Percentiles rank a stretch among this genome's conserved stretches.
These are phyloP conservation scores for Achlya hypogyna DNA, from an alignment of 352 stramenopile genomes.

Conservation along the genomic window DNA sequence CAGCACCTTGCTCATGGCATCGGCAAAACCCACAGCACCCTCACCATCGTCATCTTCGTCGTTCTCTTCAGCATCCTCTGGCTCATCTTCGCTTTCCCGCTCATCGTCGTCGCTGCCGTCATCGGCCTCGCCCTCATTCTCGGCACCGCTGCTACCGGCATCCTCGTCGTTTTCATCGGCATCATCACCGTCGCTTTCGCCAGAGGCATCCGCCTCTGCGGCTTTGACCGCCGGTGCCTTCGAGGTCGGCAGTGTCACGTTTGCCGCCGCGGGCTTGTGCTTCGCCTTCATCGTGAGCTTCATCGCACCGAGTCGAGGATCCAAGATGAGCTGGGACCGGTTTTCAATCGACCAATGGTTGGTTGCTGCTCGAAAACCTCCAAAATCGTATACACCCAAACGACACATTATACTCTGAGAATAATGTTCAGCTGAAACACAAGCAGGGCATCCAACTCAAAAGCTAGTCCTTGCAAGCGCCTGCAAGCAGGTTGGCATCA, in stretches of 20 bases:
- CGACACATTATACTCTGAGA: not conserved
- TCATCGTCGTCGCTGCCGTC: conserved; percentile 11
- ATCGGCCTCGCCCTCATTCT: conserved; percentile 15
- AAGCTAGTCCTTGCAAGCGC: no score
- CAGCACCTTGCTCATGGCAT: conserved; percentile 82
- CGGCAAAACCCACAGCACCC: conserved; percentile 71
- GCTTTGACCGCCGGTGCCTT: conserved; percentile 25
- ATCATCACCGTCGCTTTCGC: conserved; percentile 19
- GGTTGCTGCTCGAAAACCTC: not conserved
- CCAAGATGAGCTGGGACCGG: not conserved
- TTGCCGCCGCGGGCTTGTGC: not conserved
- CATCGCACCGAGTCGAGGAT: not conserved
- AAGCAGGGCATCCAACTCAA: not conserved
- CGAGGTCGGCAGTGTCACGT: conserved; percentile 2
- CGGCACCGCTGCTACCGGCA: not conserved
- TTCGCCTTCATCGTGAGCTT: conserved; percentile 18
- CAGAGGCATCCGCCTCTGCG: conserved; percentile 12
- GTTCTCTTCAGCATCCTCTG: conserved; percentile 3
- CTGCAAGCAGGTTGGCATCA: no score
- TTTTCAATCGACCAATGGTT: conserved; percentile 13
- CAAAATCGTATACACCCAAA: not conserved
- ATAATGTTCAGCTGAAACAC: not conserved
- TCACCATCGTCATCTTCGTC: conserved; percentile 20
- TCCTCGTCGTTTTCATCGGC: no score
- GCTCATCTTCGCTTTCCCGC: conserved; percentile 22